Base-by-base conservation (phyloP, 805 yeast genomes). In the Metschnikowia cubensis region DNA sequence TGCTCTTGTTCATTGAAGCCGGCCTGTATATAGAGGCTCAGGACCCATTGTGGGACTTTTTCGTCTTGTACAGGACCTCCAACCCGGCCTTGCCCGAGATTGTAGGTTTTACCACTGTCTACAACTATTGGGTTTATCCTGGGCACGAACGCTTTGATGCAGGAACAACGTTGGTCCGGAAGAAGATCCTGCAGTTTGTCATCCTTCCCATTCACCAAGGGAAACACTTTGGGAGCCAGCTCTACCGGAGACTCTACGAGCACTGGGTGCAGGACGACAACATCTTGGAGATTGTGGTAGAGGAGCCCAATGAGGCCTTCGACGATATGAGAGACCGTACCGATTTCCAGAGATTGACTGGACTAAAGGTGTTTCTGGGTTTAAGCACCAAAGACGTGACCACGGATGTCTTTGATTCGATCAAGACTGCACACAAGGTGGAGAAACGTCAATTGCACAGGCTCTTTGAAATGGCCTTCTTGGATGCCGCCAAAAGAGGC, bases 261-360 rank as follows among this genome's bases (percentile, higher is more conserved):
- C 54, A 64, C 41, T 89, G 96, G 87, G 57, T 73, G 3, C 55
- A 60, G 0, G 86, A 87, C 55, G 60, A 64, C 0, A 52, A 61
- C 1, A 81, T 90, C 21, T 67, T 70, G 33, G 96, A 91, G 59
- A 77, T 94, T 36, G 89, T 92, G 0, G 89, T 94, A 3, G 98
- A 94, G 64, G 99, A 94, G 64, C 98, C 98, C 2, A 87, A 86
- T 61, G 97, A 90, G 63, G 81, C 82, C 34, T 92, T 94, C 68
- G 99, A 94, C 62, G 95, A 88, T 61, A 71, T 94, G 57, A 77
- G 99, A 51, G 97, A 94, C 63, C 73, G 92, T 32, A 78, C 83
- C 54, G 98, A 94, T 61, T 71, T 89, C 56, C 44, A 49, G n/a
- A 51, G 69, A 42, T 42, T 58, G 46, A 31, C 47, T n/a, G 48